Conservation (phyloP, 2,329 filamentous ascomycete species). For the Fusarium vanettenii region DNA sequence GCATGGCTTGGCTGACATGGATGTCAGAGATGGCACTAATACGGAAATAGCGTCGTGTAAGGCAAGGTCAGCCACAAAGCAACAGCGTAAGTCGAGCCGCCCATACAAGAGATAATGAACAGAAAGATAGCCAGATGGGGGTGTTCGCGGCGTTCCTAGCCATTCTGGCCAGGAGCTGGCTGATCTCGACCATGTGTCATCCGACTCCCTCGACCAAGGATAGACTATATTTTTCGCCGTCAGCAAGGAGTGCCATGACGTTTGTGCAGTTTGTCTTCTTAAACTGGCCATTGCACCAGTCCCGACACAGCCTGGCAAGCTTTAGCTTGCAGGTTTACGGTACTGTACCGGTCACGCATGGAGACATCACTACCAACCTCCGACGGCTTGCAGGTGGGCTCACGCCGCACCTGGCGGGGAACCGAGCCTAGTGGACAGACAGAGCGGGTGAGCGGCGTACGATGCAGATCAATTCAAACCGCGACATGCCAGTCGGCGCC, state of each 20-base stretch:
- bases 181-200: too few relatives aligned
- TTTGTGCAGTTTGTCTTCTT: neutral
- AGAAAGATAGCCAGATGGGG: too few relatives aligned
- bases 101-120: too few relatives aligned
- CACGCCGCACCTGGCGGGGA: too few relatives aligned
- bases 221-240: too few relatives aligned
- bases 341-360: neutral
- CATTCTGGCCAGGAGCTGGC: neutral
- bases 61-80: too few relatives aligned
- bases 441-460: neutral
- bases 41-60: too few relatives aligned
- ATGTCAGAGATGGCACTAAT: too few relatives aligned
- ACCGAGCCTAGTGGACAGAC: too few relatives aligned
- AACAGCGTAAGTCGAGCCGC: too few relatives aligned
- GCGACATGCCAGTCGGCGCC: neutral
- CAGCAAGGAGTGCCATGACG: neutral
- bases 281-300: neutral
- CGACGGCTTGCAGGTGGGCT: neutral
- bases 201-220: too few relatives aligned
- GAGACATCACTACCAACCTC: neutral
- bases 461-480: neutral
- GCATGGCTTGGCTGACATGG: too few relatives aligned
- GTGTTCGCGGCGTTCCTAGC: neutral
- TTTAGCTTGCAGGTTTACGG: neutral
- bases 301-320: neutral